A percentile compares a stretch with the other conserved stretches of the same genome.
Evolutionary conservation across 2,329 filamentous ascomycete species (phyloP).

Genomic region (Teratosphaeria gauchensis): DNA sequence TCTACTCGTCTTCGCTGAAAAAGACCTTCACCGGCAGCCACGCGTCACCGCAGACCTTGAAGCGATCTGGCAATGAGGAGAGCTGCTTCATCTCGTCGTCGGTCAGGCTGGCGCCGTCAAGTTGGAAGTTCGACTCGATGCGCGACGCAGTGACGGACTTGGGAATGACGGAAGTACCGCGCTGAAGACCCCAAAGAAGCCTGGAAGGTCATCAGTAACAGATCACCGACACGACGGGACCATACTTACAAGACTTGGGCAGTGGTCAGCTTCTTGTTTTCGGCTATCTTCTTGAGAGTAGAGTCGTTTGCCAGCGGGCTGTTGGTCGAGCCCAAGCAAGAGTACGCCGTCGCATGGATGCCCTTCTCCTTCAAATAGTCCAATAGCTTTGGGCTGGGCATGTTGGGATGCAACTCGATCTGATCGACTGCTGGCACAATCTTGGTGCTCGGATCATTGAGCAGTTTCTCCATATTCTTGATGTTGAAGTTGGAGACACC

Average conservation of each 20-base stretch:
- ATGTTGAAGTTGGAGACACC: slow-evolving; percentile 75
- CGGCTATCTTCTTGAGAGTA: slow-evolving; percentile 48
- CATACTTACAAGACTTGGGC: slow-evolving; percentile 58
- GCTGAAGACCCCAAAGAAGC: slow-evolving; percentile 69
- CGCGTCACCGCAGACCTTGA: slow-evolving; percentile 69
- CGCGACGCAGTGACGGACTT: slow-evolving; percentile 68
- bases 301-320: slow-evolving; percentile 60
- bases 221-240: background rate
- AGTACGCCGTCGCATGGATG: slow-evolving; percentile 68
- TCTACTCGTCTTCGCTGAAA: slow-evolving; percentile 70
- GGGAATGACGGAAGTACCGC: slow-evolving; percentile 75
- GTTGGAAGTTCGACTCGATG: slow-evolving; percentile 67
- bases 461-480: slow-evolving; percentile 63
- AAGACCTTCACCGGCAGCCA: slow-evolving; percentile 66
- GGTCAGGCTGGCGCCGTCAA: slow-evolving; percentile 62
- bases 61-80: slow-evolving; percentile 59
- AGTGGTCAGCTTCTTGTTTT: slow-evolving; percentile 56
- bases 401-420: slow-evolving; percentile 71
- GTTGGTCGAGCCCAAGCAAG: slow-evolving; percentile 61
- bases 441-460: slow-evolving; percentile 56
- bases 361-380: slow-evolving; percentile 62
- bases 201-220: slow-evolving; percentile 9
- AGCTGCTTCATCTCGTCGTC: slow-evolving; percentile 63
- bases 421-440: slow-evolving; percentile 65
- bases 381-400: slow-evolving; percentile 70